Conservation (phyloP, 495 filamentous ascomycete species). For the Tuber magnatum region DNA sequence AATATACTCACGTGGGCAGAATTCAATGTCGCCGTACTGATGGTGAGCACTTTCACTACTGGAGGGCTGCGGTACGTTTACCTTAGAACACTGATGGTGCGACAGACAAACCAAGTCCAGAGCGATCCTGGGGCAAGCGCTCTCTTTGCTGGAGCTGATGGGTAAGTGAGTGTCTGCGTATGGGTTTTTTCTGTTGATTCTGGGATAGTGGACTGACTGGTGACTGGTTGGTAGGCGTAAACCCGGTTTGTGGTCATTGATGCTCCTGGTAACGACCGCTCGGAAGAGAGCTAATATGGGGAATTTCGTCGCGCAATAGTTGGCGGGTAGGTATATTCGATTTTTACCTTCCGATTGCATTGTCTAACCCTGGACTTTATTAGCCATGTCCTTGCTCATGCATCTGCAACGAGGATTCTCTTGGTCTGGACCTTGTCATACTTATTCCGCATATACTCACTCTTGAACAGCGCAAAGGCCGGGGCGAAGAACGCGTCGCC, state of each 20-base stretch:
- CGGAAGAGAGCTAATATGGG: constrained; percentile 9
- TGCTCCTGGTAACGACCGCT: not conserved
- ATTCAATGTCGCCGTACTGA: constrained; percentile 69
- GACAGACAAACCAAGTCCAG: constrained; percentile 74
- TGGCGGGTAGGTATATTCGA: constrained; percentile 48
- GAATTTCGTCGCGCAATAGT: constrained; percentile 50
- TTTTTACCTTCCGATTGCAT: not conserved
- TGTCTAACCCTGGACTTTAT: not conserved
- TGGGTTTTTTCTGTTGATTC: not conserved
- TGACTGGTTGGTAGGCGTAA: constrained; percentile 27
- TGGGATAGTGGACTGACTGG: not conserved
- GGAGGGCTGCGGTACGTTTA: constrained; percentile 1
- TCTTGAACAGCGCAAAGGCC: constrained; percentile 53
- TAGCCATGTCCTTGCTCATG: constrained; percentile 67
- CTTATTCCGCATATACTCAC: not conserved
- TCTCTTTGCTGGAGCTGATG: constrained; percentile 72
- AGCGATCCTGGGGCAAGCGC: constrained; percentile 73
- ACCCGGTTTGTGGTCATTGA: constrained; percentile 22
- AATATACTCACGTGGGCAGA: constrained; percentile 44
- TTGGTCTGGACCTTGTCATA: constrained; percentile 41
- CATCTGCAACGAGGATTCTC: constrained; percentile 65
- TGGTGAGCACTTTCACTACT: constrained; percentile 46
- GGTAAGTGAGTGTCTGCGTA: constrained; percentile 35
- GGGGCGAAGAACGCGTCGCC: constrained; percentile 71
- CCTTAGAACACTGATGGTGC: not conserved